Base-by-base conservation (phyloP, 2,329 filamentous ascomycete genomes). In the Cladophialophora immunda region DNA sequence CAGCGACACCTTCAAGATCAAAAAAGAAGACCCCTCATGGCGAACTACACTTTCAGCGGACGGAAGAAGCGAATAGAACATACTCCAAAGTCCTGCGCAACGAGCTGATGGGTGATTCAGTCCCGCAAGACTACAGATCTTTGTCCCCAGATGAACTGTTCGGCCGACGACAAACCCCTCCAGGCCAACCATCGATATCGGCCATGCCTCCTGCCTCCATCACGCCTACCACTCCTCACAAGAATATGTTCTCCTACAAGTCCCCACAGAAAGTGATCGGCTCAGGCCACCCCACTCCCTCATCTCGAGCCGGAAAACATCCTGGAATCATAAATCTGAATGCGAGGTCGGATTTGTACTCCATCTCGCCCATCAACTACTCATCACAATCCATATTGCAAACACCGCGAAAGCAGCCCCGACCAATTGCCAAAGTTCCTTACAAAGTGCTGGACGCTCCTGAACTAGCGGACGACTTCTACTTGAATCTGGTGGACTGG, bases 381-480 rank as follows among this genome's bases (percentile, higher is more conserved):
- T 92, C 92, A 64, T 97, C 93, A 74, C 95, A 98, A 75, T 91
- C 93, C 66, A 96, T 99, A 86, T 87, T 99, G 0, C 85, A 98
- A 15, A 97, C 92, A 62, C 94, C 94, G 2, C 87, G 94, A 69
- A 92, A 95, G 74, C 92, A 95, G 70, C 93, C 94, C 1, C 86
- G 95, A 71, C 91, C 92, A 32, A 93, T 99, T 22, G 94, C 92
- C 79, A 98, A 98, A 78, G 94, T 98, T 0, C 95, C 95, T 0
- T 99, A 96, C 81, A 99, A 99, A 79, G 95, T 99, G 1, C 84
- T 99, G 9, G 95, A 99, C 81, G 95, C 95, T 0, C 95, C 95
- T 1, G 95, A 98, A 76, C 82, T 99, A 54, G 94, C 94, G 30
- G 95, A 99, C 75, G 95, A 99, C 76, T 99, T 98, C 78, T 99